phyloP scores from a whole-genome alignment of 192 early-diverging fungal genomes.

The Cetraspora pellucida region DNA sequence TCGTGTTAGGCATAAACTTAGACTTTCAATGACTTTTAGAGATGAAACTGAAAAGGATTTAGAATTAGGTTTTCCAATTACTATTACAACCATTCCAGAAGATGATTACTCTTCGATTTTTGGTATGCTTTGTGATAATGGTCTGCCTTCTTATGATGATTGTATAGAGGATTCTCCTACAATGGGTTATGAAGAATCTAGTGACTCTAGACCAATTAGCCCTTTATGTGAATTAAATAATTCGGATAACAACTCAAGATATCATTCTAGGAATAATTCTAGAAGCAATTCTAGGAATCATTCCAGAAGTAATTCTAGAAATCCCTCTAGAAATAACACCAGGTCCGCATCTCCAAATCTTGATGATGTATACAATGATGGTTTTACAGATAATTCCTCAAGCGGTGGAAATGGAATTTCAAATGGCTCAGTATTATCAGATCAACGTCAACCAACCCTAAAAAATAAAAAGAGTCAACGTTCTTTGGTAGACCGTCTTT shows the following conservation, averaged over 20 bases:
- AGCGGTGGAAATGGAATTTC: neutral
- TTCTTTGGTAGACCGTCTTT: conserved; percentile 1
- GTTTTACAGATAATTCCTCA: neutral
- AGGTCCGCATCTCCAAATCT: no score
- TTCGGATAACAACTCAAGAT: neutral
- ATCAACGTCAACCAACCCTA: neutral
- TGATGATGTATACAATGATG: neutral
- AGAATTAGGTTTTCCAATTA: conserved; percentile 26
- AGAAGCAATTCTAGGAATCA: no score
- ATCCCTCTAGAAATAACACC: no score
- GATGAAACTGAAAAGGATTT: conserved; percentile 3
- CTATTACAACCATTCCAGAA: conserved; percentile 22
- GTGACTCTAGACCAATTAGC: neutral
- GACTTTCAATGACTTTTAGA: conserved; percentile 18
- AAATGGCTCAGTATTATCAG: neutral
- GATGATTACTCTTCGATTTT: neutral
- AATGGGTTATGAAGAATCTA: neutral
- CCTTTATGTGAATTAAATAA: neutral
- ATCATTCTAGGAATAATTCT: no score
- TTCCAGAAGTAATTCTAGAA: no score
- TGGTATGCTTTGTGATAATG: neutral
- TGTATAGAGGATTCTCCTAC: neutral
- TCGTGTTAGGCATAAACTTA: conserved; percentile 26
- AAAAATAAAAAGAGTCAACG: conserved; percentile 20
- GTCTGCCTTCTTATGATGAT: conserved; percentile 33